Conservation (phyloP, 306 rosid species). For the Delonix regia region DNA sequence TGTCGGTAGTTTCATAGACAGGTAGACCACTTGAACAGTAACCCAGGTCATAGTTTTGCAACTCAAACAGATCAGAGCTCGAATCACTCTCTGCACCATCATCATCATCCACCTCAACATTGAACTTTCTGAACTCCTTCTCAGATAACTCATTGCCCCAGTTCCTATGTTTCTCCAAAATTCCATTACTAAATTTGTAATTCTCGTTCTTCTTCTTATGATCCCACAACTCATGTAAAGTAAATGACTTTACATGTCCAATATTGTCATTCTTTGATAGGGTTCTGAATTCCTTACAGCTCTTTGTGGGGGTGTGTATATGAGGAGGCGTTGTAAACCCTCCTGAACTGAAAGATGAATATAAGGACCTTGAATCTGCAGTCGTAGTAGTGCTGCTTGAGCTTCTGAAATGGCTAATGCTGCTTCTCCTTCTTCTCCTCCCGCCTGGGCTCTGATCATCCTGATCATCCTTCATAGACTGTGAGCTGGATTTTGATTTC, state of each 20-base stretch:
- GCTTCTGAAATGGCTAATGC: conserved; percentile 91
- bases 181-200: conserved; percentile 36
- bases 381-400: conserved; percentile 46
- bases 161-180: conserved; percentile 57
- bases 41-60: conserved; percentile 91
- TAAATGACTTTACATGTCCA: conserved; percentile 40
- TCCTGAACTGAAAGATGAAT: conserved; percentile 74
- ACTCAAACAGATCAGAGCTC: conserved; percentile 92
- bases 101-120: conserved; percentile 53
- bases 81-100: conserved; percentile 92
- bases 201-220: conserved; percentile 56
- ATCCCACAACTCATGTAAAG: conserved; percentile 50
- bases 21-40: conserved; percentile 78
- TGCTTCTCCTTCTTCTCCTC: conserved; percentile 76
- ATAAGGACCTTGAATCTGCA: conserved; percentile 60
- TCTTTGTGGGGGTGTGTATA: conserved; percentile 68
- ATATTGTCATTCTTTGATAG: conserved; percentile 41
- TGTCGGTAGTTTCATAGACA: conserved; percentile 94
- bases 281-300: conserved; percentile 68
- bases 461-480: conserved; percentile 71
- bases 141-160: conserved; percentile 35
- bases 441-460: conserved; percentile 70
- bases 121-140: conserved; percentile 39
- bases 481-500: conserved; percentile 72
- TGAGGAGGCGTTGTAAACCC: conserved; percentile 88